phyloP scores from a whole-genome alignment of 2,329 filamentous ascomycete species.

The Macrophomina pseudophaseolina region DNA sequence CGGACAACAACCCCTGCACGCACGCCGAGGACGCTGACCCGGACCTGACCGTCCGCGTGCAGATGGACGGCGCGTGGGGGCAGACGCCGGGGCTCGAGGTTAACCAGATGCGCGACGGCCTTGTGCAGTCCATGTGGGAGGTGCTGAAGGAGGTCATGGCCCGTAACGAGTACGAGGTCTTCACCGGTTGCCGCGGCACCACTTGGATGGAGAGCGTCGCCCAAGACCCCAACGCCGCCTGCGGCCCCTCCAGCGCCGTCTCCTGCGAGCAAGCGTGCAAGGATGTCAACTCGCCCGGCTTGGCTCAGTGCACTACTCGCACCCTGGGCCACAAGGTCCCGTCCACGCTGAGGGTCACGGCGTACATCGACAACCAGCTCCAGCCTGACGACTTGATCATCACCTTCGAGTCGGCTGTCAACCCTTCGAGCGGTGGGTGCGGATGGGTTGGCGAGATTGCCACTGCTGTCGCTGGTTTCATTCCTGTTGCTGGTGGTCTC shows the following conservation, averaged over 20 bases:
- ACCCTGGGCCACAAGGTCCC: neutral
- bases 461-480: neutral
- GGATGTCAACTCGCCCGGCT: neutral
- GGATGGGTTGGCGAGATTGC: neutral
- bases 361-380: neutral
- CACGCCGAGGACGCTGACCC: neutral
- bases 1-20: slow-evolving; percentile 17
- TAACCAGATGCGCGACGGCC: slow-evolving; percentile 15
- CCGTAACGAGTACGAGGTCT: slow-evolving; percentile 8
- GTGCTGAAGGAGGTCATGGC: neutral
- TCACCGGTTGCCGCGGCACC: neutral
- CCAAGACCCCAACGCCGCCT: neutral
- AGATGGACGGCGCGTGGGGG: slow-evolving; percentile 18
- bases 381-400: slow-evolving; percentile 7
- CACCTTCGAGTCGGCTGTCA: neutral
- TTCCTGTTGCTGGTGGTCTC: neutral
- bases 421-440: neutral
- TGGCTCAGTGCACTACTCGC: neutral
- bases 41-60: neutral
- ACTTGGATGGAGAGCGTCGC: neutral
- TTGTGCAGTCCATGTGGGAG: slow-evolving; percentile 10
- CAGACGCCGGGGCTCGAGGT: slow-evolving; percentile 1
- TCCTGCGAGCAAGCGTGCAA: neutral
- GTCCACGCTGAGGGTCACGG: neutral
- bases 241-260: neutral